Evolutionary conservation across 176 grass and related monocot genomes (phyloP).

Genomic region (Rhynchospora breviuscula): DNA sequence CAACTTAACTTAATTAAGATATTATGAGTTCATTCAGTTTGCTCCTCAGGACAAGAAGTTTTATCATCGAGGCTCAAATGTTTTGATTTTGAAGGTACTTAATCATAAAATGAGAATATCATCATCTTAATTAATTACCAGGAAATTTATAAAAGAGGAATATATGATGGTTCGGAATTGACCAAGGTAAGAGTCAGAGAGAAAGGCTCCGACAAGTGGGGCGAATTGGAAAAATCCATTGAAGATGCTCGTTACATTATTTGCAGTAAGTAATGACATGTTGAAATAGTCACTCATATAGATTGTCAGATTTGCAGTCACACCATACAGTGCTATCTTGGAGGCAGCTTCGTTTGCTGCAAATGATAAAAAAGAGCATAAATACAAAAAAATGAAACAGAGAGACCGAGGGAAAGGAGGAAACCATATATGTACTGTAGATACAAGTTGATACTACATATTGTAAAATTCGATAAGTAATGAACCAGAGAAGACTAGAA

Average conservation of each 20-base stretch:
- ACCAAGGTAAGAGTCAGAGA: conserved; percentile 23
- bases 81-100: background rate
- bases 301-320: background rate
- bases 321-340: conserved; percentile 3
- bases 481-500: background rate
- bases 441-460: background rate
- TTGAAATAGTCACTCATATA: conserved; percentile 10
- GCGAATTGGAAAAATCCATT: conserved; percentile 10
- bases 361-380: background rate
- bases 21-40: background rate
- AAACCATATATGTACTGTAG: background rate
- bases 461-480: background rate
- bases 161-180: conserved; percentile 15
- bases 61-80: background rate
- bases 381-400: background rate
- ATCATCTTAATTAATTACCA: conserved; percentile 15
- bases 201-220: background rate
- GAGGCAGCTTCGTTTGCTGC: conserved; percentile 12
- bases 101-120: background rate
- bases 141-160: conserved; percentile 7
- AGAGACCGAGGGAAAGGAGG: background rate
- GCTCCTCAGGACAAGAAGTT: background rate
- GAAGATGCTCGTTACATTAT: conserved; percentile 18
- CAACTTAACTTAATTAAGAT: background rate
- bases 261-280: background rate